Percentiles rank a stretch among this genome's conserved stretches.
phyloP scores from a whole-genome alignment of 2,329 filamentous ascomycete genomes.

The Trichoderma sp. region DNA sequence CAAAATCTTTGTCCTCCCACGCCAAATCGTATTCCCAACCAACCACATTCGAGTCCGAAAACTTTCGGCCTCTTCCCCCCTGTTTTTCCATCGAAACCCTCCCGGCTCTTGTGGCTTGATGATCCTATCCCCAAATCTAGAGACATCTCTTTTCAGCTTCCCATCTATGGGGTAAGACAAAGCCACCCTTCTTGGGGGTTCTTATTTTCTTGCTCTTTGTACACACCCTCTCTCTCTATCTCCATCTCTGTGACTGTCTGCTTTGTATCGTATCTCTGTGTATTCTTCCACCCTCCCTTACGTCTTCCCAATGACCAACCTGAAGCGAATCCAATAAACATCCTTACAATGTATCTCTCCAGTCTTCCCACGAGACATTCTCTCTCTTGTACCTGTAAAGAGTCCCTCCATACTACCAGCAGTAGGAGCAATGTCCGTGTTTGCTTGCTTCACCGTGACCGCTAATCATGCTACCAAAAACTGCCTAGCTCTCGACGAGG shows the following conservation, averaged over 20 bases:
- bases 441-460: background rate
- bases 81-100: background rate
- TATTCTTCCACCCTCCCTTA: background rate
- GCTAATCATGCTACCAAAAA: background rate
- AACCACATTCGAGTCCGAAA: background rate
- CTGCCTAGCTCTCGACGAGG: background rate
- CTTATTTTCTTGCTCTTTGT: too few species aligned
- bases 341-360: background rate
- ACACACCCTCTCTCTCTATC: background rate
- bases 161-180: too few species aligned
- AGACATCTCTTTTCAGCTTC: too few species aligned
- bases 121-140: too few species aligned
- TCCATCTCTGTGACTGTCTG: background rate
- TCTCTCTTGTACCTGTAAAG: background rate
- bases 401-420: too few species aligned
- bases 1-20: too few species aligned
- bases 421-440: background rate
- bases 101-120: too few species aligned
- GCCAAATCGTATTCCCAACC: background rate
- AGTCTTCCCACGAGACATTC: constrained; percentile 3
- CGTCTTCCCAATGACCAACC: background rate
- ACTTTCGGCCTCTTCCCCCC: background rate
- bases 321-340: background rate
- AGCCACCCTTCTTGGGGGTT: too few species aligned
- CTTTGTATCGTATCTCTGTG: background rate